These are phyloP conservation scores for Micractinium conductrix DNA, from an alignment of 139 green algal genomes.

Conservation along the genomic window DNA sequence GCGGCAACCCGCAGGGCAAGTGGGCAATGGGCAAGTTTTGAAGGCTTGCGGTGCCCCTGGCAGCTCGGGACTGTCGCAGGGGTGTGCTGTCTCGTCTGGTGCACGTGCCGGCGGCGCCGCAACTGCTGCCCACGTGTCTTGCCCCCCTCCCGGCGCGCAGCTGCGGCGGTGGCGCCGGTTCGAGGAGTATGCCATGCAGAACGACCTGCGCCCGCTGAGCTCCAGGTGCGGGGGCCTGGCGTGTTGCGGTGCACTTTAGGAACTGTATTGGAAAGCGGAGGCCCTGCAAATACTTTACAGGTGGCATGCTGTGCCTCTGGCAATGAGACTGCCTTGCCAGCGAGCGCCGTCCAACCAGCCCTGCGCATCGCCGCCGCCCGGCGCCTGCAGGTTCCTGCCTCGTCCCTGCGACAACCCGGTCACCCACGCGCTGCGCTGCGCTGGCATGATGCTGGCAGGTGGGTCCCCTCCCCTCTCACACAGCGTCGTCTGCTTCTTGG, in stretches of 20 bases:
- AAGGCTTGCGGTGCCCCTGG: too few relatives aligned
- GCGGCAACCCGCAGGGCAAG: not conserved
- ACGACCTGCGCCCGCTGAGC: constrained; percentile 7
- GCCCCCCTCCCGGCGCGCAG: not conserved
- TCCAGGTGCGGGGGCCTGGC: not conserved
- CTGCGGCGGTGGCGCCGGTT: constrained; percentile 34
- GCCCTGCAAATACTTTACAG: too few relatives aligned
- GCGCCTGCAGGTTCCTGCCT: constrained; percentile 14
- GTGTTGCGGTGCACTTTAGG: too few relatives aligned
- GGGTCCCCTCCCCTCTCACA: too few relatives aligned
- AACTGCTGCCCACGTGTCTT: not conserved
- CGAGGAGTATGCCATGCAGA: constrained; percentile 10
- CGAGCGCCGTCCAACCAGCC: not conserved
- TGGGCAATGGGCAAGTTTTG: not conserved
- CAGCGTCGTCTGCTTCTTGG: too few relatives aligned
- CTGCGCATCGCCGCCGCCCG: not conserved
- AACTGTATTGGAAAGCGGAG: too few relatives aligned
- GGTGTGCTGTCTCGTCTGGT: too few relatives aligned
- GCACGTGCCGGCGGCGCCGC: too few relatives aligned
- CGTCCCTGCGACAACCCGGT: constrained; percentile 1
- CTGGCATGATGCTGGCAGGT: not conserved
- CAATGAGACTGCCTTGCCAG: not conserved
- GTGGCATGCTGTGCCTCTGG: too few relatives aligned
- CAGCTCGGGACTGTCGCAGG: too few relatives aligned
- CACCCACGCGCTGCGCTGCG: constrained; percentile 8